Conservation (phyloP, 306 rosid species). For the Sicyos edulis region DNA sequence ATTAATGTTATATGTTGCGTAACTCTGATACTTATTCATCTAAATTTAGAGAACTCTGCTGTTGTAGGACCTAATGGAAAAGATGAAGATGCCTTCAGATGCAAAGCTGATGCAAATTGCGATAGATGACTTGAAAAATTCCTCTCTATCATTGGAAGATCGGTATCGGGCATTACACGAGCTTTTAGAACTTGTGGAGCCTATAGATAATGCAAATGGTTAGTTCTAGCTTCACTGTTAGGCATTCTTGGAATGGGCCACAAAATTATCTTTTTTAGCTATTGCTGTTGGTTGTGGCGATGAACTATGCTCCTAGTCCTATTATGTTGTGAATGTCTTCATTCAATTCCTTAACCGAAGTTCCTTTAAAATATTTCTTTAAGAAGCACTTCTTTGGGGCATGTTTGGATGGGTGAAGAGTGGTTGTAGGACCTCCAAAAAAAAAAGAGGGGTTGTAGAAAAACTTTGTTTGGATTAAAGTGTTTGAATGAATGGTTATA, state of each 20-base stretch:
- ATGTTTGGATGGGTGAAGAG: too few relatives aligned
- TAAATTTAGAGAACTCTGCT: neutral
- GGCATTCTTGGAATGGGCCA: neutral
- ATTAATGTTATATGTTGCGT: neutral
- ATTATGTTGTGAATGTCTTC: neutral
- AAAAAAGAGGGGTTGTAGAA: too few relatives aligned
- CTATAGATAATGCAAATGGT: conserved; percentile 82
- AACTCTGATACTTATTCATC: neutral
- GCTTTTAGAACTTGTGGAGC: conserved; percentile 77
- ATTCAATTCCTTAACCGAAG: neutral
- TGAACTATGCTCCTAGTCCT: neutral
- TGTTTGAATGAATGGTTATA: too few relatives aligned
- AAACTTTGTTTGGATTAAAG: too few relatives aligned
- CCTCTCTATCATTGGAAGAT: conserved; percentile 63
- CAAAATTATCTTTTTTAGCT: too few relatives aligned
- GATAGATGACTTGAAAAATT: conserved; percentile 60
- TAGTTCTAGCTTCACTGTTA: conserved; percentile 15
- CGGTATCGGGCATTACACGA: conserved; percentile 64
- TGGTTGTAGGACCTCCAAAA: too few relatives aligned
- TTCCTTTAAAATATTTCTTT: neutral
- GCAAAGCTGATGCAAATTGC: conserved; percentile 75
- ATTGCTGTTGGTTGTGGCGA: neutral
- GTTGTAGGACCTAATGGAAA: conserved; percentile 65
- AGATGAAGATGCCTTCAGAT: conserved; percentile 65
- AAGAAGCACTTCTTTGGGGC: neutral